Percentiles rank a stretch among this genome's conserved stretches.
Evolutionary conservation across 177 flowering plant genomes (phyloP).

Genomic region (Vitis hybrid): DNA sequence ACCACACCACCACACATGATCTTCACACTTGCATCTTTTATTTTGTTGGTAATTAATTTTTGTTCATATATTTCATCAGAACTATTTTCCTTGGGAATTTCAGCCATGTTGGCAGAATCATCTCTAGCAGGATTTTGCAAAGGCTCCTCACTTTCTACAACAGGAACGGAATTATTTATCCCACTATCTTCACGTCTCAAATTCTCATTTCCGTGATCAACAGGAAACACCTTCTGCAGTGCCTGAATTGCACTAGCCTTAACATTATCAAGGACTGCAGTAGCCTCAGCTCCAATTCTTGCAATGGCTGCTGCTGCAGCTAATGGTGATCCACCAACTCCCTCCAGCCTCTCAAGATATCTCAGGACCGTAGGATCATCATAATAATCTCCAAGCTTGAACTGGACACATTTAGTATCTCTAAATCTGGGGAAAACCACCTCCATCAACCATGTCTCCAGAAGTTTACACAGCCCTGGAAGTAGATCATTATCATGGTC

Average conservation of each 20-base stretch:
- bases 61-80: constrained; percentile 38
- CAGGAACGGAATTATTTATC: constrained; percentile 17
- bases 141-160: constrained; percentile 29
- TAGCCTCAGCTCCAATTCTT: constrained; percentile 86
- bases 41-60: constrained; percentile 48
- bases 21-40: constrained; percentile 76
- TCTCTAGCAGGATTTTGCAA: constrained; percentile 22
- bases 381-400: constrained; percentile 93
- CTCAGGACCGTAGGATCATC: constrained; percentile 85
- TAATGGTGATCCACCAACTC: constrained; percentile 76
- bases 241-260: constrained; percentile 81
- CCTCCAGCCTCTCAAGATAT: constrained; percentile 82
- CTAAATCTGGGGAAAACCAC: constrained; percentile 94
- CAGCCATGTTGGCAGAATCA: constrained; percentile 28
- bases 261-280: constrained; percentile 83
- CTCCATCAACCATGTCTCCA: constrained; percentile 91
- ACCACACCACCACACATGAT: constrained; percentile 74
- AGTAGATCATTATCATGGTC: constrained; percentile 71
- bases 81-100: constrained; percentile 25
- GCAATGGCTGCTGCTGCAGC: constrained; percentile 98
- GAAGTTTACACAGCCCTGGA: constrained; percentile 87
- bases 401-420: constrained; percentile 63
- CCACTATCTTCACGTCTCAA: constrained; percentile 33
- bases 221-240: constrained; percentile 81
- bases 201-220: constrained; percentile 32